Evolutionary conservation across 306 rosid genomes (phyloP).

Genomic region (Lathyrus aphaca): DNA sequence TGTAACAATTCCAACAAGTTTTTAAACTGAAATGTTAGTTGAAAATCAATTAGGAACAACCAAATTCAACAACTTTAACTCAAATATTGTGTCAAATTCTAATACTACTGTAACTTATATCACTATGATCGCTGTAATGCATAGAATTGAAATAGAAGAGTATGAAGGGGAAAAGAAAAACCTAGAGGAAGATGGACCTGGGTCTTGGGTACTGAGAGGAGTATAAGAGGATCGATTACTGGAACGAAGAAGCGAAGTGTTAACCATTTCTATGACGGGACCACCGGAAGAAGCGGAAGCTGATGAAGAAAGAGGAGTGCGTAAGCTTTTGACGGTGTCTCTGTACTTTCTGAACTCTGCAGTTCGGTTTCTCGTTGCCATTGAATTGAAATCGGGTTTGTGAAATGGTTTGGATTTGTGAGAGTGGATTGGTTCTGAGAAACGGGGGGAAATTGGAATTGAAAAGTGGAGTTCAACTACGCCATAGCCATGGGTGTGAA

Average conservation of each 20-base stretch:
- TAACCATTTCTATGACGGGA: constrained; percentile 73
- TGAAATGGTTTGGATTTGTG: neutral
- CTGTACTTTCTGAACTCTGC: constrained; percentile 54
- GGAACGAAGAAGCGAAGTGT: constrained; percentile 61
- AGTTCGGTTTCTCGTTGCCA: constrained; percentile 84
- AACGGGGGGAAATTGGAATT: neutral
- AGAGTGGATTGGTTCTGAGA: neutral
- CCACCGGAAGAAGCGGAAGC: constrained; percentile 58
- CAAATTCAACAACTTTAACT: neutral
- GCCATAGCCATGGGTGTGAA: neutral
- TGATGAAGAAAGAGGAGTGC: constrained; percentile 72
- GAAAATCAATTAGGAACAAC: neutral
- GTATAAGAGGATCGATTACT: constrained; percentile 65
- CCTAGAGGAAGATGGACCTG: constrained; percentile 59
- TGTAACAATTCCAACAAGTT: neutral
- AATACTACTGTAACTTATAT: neutral
- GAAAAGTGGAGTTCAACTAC: neutral
- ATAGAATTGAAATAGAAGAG: constrained; percentile 1
- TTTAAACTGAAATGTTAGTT: neutral
- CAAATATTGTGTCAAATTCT: neutral
- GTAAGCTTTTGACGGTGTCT: constrained; percentile 77
- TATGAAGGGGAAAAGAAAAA: constrained; percentile 4
- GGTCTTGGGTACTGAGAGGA: constrained; percentile 76
- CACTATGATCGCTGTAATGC: neutral
- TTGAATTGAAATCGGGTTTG: constrained; percentile 26